Base-by-base conservation (phyloP, 1,139 yeast genomes). In the Suhomyces bolitotheri region DNA sequence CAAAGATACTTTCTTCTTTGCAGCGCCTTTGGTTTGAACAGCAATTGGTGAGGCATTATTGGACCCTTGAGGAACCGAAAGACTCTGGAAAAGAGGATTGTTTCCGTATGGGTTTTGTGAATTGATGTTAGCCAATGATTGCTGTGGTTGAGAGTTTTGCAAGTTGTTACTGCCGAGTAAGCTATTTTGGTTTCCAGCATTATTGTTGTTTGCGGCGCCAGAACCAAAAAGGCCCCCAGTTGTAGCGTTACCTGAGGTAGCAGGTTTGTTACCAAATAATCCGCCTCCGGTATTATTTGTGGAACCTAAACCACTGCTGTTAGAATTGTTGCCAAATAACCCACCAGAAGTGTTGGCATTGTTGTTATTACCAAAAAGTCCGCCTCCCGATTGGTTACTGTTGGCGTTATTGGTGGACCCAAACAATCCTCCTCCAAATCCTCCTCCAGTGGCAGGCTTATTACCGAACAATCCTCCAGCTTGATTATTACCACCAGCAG, bases 81-180 rank as follows among this genome's bases (percentile, higher is more conserved):
- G 63, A 38, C 71, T 63, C 50, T 70, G 68, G 61, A 78, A 82
- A 34, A 81, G 64, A 4, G 87, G 87, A 53, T 80, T 82, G 44
- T 71, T 71, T 3, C 92, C 90, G 55, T 82, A 84, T 27, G 94
- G 92, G 54, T 84, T 84, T 43, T 74, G 80, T 27, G 74, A 70
- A 38, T 71, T 67, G 22, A 79, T 65, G 24, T 75, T 77, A 26
- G 66, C 54, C 53, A 65, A 50, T 41, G 66, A 45, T 31, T 57
- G 64, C 25, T 51, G 60, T 30, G 45, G 59, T 36, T 53, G 66
- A 19, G 17, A 14, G 32, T 54, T 61, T 28, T 47, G 53, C 27
- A 36, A 48, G 11, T 16, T 17, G 9, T 41, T 34, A 1, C 51
- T 50, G 4, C 53, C 52, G 29, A 25, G 46, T 25, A 33, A 27